phyloP scores from a whole-genome alignment of 2,329 filamentous ascomycete species.

The Hymenoscyphus fraxineus region DNA sequence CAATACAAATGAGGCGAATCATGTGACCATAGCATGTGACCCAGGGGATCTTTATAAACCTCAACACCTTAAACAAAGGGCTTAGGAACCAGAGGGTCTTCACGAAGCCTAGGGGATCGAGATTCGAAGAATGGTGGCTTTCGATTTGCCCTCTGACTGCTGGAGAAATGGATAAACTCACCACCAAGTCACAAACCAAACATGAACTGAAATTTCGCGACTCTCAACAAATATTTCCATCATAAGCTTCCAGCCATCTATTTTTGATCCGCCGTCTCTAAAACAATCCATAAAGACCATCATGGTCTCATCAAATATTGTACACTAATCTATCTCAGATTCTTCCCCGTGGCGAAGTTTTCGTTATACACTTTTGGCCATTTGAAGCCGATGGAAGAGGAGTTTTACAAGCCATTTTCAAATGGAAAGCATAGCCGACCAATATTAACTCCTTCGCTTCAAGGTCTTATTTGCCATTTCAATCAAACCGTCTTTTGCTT shows the following conservation, averaged over 20 bases:
- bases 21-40: too few species aligned
- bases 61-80: too few species aligned
- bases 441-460: constrained; percentile 72
- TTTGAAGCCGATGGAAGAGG: background rate
- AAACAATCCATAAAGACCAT: background rate
- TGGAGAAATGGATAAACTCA: too few species aligned
- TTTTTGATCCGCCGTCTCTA: background rate
- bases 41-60: too few species aligned
- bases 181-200: too few species aligned
- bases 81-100: too few species aligned
- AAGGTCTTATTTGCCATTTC: constrained; percentile 94
- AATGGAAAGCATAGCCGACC: background rate
- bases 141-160: too few species aligned
- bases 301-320: background rate
- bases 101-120: too few species aligned
- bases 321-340: constrained; percentile 2
- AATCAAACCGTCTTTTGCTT: constrained; percentile 84
- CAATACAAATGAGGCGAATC: too few species aligned
- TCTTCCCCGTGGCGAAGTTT: background rate
- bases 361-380: background rate
- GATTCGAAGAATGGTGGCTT: too few species aligned
- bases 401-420: constrained; percentile 1
- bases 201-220: too few species aligned
- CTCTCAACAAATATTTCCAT: too few species aligned
- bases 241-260: background rate